Conservation (phyloP, 2,329 filamentous ascomycete species). For the Pezicula neosporulosa region DNA sequence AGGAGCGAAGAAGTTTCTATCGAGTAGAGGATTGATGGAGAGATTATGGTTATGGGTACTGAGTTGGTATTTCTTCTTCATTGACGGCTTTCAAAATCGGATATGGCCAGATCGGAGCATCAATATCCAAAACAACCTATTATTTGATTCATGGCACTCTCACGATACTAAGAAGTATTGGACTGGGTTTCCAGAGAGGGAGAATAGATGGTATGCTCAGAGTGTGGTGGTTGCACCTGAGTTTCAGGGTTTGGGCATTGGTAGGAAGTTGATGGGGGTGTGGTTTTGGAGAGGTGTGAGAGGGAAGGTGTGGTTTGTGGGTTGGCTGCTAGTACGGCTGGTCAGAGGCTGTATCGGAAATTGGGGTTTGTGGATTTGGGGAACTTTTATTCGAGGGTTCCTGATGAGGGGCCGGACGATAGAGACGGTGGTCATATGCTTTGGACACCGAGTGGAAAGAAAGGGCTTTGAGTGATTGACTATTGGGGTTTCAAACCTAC, state of each 20-base stretch:
- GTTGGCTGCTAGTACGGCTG: conserved; percentile 16
- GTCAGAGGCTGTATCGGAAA: conserved; percentile 20
- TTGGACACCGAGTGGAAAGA: conserved; percentile 1
- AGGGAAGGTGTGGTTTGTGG: conserved; percentile 18
- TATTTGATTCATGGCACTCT: conserved; percentile 5
- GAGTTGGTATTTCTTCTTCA: conserved; percentile 8
- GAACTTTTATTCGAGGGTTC: conserved; percentile 10
- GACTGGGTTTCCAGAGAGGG: conserved; percentile 10
- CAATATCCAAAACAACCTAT: conserved; percentile 1
- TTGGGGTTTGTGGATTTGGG: conserved; percentile 20
- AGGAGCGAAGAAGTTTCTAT: conserved; percentile 5
- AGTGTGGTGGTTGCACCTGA: conserved; percentile 16
- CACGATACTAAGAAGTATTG: conserved; percentile 16
- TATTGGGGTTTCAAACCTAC: too few relatives aligned
- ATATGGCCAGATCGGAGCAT: conserved; percentile 15
- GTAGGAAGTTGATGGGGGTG: conserved; percentile 15
- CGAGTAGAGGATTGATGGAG: background rate
- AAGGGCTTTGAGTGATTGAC: too few relatives aligned
- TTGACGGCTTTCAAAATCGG: conserved; percentile 1
- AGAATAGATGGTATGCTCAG: conserved; percentile 18
- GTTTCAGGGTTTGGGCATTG: conserved; percentile 21
- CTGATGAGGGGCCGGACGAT: conserved; percentile 4
- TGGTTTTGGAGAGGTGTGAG: conserved; percentile 14
- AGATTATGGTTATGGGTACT: conserved; percentile 3
- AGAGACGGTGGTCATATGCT: conserved; percentile 20